Percentiles rank a stretch among this genome's conserved stretches.
Evolutionary conservation across 352 stramenopile species (phyloP).

Genomic region (Globisporangium apiculatum): DNA sequence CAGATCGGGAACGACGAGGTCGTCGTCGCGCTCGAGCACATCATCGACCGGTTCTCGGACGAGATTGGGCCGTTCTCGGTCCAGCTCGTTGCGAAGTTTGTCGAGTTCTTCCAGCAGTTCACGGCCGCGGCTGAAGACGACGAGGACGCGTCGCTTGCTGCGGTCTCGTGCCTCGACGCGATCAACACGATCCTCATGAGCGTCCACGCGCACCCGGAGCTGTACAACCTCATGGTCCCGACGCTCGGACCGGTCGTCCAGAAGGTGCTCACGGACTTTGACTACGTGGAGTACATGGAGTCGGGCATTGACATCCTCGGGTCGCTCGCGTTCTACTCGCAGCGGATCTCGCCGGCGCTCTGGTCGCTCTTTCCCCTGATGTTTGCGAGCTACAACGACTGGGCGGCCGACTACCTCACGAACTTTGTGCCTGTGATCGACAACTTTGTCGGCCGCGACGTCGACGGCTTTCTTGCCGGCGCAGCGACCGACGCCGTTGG

Average conservation of each 20-base stretch:
- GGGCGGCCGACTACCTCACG: conserved; percentile 94
- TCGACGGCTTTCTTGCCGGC: conserved; percentile 60
- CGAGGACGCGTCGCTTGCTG: conserved; percentile 95
- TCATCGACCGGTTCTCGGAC: conserved; percentile 96
- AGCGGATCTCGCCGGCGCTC: conserved; percentile 87
- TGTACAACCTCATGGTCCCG: conserved; percentile 89
- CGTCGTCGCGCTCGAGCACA: conserved; percentile 90
- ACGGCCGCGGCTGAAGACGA: conserved; percentile 88
- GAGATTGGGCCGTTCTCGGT: conserved; percentile 93
- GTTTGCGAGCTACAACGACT: conserved; percentile 94
- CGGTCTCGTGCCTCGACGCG: conserved; percentile 83
- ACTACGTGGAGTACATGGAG: conserved; percentile 97
- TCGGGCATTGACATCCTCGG: conserved; percentile 94
- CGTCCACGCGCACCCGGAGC: conserved; percentile 74
- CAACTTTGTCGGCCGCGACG: conserved; percentile 91
- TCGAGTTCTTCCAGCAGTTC: conserved; percentile 94
- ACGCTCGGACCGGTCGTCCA: conserved; percentile 94
- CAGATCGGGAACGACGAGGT: conserved; percentile 99
- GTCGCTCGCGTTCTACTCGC: conserved; percentile 94
- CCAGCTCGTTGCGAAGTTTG: conserved; percentile 92
- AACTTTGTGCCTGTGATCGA: conserved; percentile 95
- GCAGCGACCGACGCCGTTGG: conserved; percentile 34
- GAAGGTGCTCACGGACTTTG: conserved; percentile 92
- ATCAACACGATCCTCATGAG: conserved; percentile 86
- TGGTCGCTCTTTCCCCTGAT: conserved; percentile 96